Base-by-base conservation (phyloP, 1,284 basidiomycete species). In the Austroboletus novae-zelandiae region DNA sequence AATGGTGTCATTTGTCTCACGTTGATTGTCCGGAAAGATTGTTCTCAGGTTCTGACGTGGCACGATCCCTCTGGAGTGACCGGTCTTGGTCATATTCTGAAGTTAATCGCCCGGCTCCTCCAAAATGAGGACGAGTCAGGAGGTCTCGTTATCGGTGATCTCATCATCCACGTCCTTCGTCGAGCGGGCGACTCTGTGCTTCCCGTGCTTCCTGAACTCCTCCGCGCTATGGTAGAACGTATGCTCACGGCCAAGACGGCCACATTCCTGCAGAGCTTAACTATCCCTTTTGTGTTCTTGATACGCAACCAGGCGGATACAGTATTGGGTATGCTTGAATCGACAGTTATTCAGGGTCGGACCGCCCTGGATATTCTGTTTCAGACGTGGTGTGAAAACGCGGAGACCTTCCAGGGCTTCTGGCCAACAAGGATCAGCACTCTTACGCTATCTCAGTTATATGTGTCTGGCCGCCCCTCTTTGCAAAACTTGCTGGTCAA, bases 261-360 rank as follows among this genome's bases (percentile, higher is more conserved):
- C 0, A 91, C 87, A 3, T 97, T 97, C 75, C 74, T 89, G 17
- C 93, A 94, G 85, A 91, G 89, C 60, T 77, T 99, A 29, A 80
- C 97, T 49, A 76, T 98, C 29, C 97, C 96, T 0, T 92, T 98
- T 64, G 91, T 94, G 1, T 98, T 94, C 74, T 76, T 99, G 23
- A 85, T 98, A 60, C 85, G 91, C 58, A 85, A 86, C 55, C 87
- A 95, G 65, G 81, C 83, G 29, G 84, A 91, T 58, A 83, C 82
- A 1, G 85, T 93, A 2, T 74, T 97, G 18, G 72, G 79, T 15
- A 76, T 95, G 25, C 77, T 97, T 31, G 87, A 91, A 57, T 73
- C 78, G 6, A 84, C 83, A 55, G 70, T 69, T 8, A 65, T 83
- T 29, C 71, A 84, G 48, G 80, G 78, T 13, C 76, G 80, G 15